Evolutionary conservation across 176 grass and related monocot species (phyloP).

Genomic region (Triticum aestivum): IWGSC_CS_RefSeq_v2.1 NC_057806.1:690817717-690818216

Average conservation of each 20-base stretch:
- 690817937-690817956: not conserved
- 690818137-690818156: too few species aligned
- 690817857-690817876: not conserved
- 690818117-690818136: not conserved
- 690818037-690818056: slow-evolving; percentile 7
- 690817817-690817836: not conserved
- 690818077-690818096: slow-evolving; percentile 32
- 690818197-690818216: slow-evolving; percentile 66
- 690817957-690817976: not conserved
- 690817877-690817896: not conserved
- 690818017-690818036: not conserved
- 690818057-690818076: slow-evolving; percentile 33
- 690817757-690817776: not conserved
- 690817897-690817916: not conserved
- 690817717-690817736: not conserved
- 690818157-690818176: not conserved
- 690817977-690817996: not conserved
- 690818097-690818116: too few species aligned
- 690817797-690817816: not conserved
- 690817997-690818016: not conserved
- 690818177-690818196: not conserved
- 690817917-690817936: not conserved
- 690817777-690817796: not conserved
- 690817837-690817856: not conserved
- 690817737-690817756: not conserved